These are phyloP conservation scores for Diaporthe ilicicola DNA, from an alignment of 2,329 filamentous ascomycete species.

Conservation along the genomic window DNA sequence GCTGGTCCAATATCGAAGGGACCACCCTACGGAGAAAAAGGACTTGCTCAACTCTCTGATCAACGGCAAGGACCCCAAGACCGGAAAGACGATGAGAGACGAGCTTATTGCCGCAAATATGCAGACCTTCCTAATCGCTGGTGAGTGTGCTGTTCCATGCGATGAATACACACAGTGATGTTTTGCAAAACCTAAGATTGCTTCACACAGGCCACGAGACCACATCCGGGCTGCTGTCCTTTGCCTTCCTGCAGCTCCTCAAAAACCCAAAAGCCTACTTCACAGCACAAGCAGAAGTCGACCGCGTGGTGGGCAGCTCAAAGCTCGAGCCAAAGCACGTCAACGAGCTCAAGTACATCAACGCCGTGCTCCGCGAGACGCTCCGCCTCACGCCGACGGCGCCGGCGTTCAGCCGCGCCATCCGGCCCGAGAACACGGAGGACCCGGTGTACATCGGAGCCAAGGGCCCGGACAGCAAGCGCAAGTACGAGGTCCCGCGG, in stretches of 20 bases:
- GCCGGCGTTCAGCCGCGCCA: conserved; percentile 52
- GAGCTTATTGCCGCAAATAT: conserved; percentile 73
- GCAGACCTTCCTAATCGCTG: conserved; percentile 76
- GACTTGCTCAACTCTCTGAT: conserved; percentile 78
- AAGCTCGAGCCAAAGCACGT: conserved; percentile 69
- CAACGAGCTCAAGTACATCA: conserved; percentile 70
- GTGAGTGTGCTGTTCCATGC: not conserved
- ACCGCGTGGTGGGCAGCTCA: conserved; percentile 67
- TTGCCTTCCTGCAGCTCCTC: conserved; percentile 70
- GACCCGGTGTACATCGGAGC: conserved; percentile 45
- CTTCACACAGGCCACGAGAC: conserved; percentile 66
- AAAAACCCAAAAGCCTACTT: conserved; percentile 67
- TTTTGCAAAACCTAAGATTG: not conserved
- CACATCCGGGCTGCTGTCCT: conserved; percentile 72
- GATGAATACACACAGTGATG: too few relatives aligned
- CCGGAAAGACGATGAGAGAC: conserved; percentile 69
- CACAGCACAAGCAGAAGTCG: conserved; percentile 74
- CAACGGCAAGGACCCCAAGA: conserved; percentile 71
- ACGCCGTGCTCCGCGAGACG: conserved; percentile 72
- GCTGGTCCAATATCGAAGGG: conserved; percentile 66
- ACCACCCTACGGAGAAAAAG: conserved; percentile 64
- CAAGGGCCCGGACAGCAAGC: conserved; percentile 61
- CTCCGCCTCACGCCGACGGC: conserved; percentile 70
- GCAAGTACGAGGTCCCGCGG: conserved; percentile 67
- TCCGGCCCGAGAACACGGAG: not conserved